Conservation (phyloP, 176 grass and related monocot genomes). For the Cocos nucifera region DNA sequence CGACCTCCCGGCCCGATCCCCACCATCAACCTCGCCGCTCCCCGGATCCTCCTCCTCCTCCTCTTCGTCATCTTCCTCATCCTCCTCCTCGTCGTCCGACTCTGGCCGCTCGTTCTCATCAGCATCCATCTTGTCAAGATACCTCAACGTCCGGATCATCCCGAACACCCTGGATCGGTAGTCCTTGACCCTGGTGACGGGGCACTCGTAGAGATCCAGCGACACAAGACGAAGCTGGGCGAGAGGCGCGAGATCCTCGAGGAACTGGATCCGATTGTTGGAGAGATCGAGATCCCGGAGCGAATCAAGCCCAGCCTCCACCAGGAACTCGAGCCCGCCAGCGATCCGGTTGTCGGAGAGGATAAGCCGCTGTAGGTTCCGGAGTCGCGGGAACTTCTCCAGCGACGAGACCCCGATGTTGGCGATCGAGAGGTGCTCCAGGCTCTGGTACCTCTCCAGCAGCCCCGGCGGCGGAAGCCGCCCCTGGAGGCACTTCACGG, state of each 20-base stretch:
- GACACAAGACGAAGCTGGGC: slow-evolving; percentile 67
- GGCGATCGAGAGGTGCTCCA: slow-evolving; percentile 89
- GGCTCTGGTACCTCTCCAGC: slow-evolving; percentile 70
- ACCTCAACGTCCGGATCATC: slow-evolving; percentile 77
- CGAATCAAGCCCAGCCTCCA: slow-evolving; percentile 56
- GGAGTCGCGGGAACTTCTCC: slow-evolving; percentile 67
- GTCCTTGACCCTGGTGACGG: slow-evolving; percentile 73
- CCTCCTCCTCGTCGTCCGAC: slow-evolving; percentile 85
- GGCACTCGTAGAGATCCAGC: slow-evolving; percentile 94
- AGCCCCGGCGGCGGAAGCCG: slow-evolving; percentile 61
- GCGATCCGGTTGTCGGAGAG: slow-evolving; percentile 95
- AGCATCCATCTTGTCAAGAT: slow-evolving; percentile 88
- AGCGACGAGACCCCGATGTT: slow-evolving; percentile 70
- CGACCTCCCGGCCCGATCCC: slow-evolving; percentile 14
- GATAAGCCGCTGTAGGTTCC: slow-evolving; percentile 70
- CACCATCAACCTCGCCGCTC: slow-evolving; percentile 67
- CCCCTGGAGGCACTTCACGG: slow-evolving; percentile 82
- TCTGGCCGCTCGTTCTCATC: slow-evolving; percentile 96
- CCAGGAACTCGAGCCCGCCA: slow-evolving; percentile 75
- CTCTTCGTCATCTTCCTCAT: slow-evolving; percentile 46
- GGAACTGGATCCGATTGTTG: slow-evolving; percentile 82
- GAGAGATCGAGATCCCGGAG: slow-evolving; percentile 87
- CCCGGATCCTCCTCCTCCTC: slow-evolving; percentile 76
- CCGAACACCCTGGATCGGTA: slow-evolving; percentile 86
- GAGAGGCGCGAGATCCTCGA: slow-evolving; percentile 72